phyloP scores from a whole-genome alignment of 2,329 filamentous ascomycete species.

The Lasiodiplodia citricola region DNA sequence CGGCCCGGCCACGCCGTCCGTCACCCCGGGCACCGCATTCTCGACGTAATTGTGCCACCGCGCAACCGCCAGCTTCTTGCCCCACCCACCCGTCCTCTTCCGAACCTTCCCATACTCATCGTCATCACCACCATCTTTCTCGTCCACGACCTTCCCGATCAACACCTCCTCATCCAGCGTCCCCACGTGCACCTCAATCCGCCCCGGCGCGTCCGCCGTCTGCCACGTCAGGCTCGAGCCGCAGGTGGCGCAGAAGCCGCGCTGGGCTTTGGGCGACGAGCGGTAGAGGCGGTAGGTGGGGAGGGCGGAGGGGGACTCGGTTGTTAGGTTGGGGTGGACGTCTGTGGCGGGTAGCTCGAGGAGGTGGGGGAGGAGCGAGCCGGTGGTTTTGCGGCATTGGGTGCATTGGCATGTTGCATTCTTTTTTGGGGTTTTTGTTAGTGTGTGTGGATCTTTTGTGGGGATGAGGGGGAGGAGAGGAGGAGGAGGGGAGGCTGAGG shows the following conservation, averaged over 20 bases:
- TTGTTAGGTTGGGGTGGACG: constrained; percentile 30
- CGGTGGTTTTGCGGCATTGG: constrained; percentile 37
- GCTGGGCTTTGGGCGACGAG: constrained; percentile 29
- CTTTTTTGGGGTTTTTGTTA: constrained; percentile 18
- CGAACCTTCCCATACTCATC: constrained; percentile 33
- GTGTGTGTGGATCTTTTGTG: background rate
- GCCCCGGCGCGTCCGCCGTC: constrained; percentile 26
- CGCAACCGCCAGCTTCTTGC: constrained; percentile 31
- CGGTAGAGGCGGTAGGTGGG: constrained; percentile 34
- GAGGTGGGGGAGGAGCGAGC: constrained; percentile 35
- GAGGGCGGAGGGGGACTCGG: constrained; percentile 4
- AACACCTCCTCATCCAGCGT: constrained; percentile 37
- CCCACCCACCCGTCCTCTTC: constrained; percentile 33
- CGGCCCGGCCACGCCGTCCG: constrained; percentile 33
- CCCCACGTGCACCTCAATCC: constrained; percentile 35
- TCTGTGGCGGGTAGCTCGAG: constrained; percentile 30
- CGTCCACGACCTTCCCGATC: constrained; percentile 32
- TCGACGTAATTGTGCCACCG: constrained; percentile 35
- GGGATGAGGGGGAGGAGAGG: background rate
- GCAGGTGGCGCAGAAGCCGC: constrained; percentile 36
- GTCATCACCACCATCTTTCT: constrained; percentile 29
- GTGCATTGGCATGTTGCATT: constrained; percentile 39
- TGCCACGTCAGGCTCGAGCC: constrained; percentile 34
- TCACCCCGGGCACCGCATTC: constrained; percentile 36
- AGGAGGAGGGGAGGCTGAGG: too few relatives aligned